A percentile compares a stretch with the other conserved stretches of the same genome.
These are phyloP conservation scores for Penicillium waksmanii DNA, from an alignment of 495 filamentous ascomycete genomes.

Conservation along the genomic window DNA sequence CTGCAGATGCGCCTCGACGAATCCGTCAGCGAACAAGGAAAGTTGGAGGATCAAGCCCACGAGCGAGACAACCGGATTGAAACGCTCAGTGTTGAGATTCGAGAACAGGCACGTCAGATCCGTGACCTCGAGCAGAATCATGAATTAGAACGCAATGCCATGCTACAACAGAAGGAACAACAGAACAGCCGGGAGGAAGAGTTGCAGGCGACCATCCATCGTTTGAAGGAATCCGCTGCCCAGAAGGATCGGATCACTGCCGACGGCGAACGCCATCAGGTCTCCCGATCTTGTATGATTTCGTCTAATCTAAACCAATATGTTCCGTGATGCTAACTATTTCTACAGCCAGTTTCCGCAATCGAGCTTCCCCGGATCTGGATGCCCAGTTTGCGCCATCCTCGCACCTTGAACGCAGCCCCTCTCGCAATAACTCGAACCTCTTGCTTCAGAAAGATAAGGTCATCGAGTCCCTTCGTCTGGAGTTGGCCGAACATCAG, in stretches of 20 bases:
- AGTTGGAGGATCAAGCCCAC: constrained; percentile 82
- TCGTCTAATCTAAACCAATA: constrained; percentile 3
- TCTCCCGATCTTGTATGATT: constrained; percentile 68
- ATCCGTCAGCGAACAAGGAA: constrained; percentile 76
- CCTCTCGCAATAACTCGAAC: constrained; percentile 84
- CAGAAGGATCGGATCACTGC: constrained; percentile 66
- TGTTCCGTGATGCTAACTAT: constrained; percentile 26
- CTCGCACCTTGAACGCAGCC: constrained; percentile 74
- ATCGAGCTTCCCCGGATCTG: constrained; percentile 45
- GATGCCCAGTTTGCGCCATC: constrained; percentile 90
- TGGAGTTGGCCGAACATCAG: constrained; percentile 92
- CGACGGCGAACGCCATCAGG: constrained; percentile 65
- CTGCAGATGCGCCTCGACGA: constrained; percentile 88
- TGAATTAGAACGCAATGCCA: constrained; percentile 83
- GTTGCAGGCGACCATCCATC: constrained; percentile 83
- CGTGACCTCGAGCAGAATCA: constrained; percentile 88
- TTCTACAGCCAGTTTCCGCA: constrained; percentile 59
- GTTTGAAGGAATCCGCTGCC: constrained; percentile 83
- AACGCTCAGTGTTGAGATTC: constrained; percentile 74
- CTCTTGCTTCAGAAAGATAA: constrained; percentile 93
- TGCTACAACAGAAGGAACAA: constrained; percentile 90
- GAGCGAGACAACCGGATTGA: constrained; percentile 83
- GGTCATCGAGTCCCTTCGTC: constrained; percentile 85
- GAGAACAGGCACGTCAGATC: constrained; percentile 75
- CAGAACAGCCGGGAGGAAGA: constrained; percentile 82